Percentiles rank a stretch among this genome's conserved stretches.
Conservation (phyloP, 2,329 filamentous ascomycete genomes). For the Claviceps africana region DNA sequence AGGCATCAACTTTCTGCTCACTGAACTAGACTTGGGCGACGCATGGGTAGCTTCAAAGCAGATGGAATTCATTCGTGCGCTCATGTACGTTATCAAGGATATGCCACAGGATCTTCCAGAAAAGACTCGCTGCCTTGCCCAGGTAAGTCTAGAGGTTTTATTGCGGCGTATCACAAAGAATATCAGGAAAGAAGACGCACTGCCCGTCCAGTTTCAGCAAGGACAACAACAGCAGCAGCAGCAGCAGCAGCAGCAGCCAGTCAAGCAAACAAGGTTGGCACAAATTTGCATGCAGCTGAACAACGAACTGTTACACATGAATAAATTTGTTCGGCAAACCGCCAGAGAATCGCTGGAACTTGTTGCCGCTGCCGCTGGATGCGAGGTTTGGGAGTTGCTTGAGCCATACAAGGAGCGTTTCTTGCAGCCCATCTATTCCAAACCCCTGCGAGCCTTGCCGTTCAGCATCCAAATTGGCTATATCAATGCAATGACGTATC, state of each 20-base stretch:
- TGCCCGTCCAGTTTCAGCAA: conserved; percentile 23
- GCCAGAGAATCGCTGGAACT: conserved; percentile 69
- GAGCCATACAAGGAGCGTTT: conserved; percentile 81
- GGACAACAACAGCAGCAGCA: conserved; percentile 33
- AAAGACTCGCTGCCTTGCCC: conserved; percentile 69
- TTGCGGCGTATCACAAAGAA: conserved; percentile 66
- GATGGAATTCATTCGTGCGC: conserved; percentile 74
- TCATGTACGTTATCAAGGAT: conserved; percentile 96
- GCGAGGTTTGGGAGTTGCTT: conserved; percentile 76
- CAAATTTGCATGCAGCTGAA: conserved; percentile 76
- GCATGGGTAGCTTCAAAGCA: conserved; percentile 72
- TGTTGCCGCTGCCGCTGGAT: conserved; percentile 62
- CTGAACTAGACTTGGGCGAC: conserved; percentile 72
- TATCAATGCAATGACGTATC: conserved; percentile 94
- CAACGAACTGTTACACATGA: conserved; percentile 86
- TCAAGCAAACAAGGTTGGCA: conserved; percentile 47
- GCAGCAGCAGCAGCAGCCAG: conserved; percentile 25
- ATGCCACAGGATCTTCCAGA: conserved; percentile 90
- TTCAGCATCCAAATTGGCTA: conserved; percentile 96
- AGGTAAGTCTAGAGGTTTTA: conserved; percentile 68
- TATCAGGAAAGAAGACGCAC: conserved; percentile 59
- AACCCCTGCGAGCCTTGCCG: conserved; percentile 80
- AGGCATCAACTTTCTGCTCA: conserved; percentile 79
- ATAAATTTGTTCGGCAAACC: conserved; percentile 81
- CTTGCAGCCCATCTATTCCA: conserved; percentile 85